phyloP scores from a whole-genome alignment of 768 basidiomycete genomes.

The Tricholomella constricta region DNA sequence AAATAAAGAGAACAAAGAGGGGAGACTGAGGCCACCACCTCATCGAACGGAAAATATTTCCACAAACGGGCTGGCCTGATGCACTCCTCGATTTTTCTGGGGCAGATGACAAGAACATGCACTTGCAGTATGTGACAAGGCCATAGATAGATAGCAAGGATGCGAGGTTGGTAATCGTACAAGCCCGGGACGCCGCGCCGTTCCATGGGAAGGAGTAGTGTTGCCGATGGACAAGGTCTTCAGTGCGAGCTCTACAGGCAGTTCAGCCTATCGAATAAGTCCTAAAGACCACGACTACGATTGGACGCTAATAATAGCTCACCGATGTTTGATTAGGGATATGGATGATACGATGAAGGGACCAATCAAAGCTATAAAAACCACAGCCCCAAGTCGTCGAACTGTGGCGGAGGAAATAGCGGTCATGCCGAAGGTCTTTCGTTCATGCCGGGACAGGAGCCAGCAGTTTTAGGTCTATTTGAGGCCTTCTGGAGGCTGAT shows the following conservation, averaged over 20 bases:
- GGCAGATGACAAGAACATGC: neutral
- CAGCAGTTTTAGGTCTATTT: too few relatives aligned
- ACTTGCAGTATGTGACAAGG: neutral
- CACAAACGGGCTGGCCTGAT: constrained; percentile 1
- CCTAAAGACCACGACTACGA: neutral
- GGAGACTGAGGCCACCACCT: neutral
- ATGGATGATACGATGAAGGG: neutral
- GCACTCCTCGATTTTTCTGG: neutral
- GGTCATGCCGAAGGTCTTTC: neutral
- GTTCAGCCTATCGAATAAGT: neutral
- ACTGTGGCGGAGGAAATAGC: neutral
- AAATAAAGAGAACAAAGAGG: neutral
- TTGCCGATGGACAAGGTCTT: neutral
- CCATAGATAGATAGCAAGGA: neutral
- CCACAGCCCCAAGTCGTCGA: neutral
- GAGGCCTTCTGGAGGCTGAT: too few relatives aligned
- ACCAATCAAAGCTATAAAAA: neutral
- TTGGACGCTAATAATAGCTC: constrained; percentile 4
- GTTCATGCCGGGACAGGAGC: too few relatives aligned
- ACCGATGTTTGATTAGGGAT: neutral
- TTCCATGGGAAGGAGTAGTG: neutral
- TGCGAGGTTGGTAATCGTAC: neutral
- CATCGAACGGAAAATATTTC: neutral
- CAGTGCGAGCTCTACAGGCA: neutral
- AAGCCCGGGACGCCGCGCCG: neutral